Conservation (phyloP, 495 filamentous ascomycete species). For the Amorphotheca resinae region DNA sequence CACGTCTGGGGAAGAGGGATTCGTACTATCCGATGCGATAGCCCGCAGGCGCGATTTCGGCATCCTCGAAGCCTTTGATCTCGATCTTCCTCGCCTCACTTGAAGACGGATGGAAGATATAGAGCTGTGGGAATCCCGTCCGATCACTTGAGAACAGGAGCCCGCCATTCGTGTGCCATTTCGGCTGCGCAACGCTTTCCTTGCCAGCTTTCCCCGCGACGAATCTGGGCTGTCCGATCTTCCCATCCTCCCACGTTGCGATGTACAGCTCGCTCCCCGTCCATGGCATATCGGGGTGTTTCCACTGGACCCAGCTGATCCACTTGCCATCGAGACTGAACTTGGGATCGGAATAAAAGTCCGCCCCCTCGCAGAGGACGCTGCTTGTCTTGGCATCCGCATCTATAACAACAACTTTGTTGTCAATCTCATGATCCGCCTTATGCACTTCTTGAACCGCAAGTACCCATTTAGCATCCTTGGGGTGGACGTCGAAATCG, state of each 20-base stretch:
- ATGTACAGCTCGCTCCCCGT: conserved; percentile 29
- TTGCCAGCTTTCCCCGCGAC: conserved; percentile 9
- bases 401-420: conserved; percentile 28
- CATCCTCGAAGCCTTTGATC: conserved; percentile 7
- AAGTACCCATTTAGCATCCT: conserved; percentile 24
- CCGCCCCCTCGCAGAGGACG: conserved; percentile 25
- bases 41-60: conserved; percentile 7
- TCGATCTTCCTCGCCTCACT: background rate
- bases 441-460: conserved; percentile 36
- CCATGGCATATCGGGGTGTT: conserved; percentile 39
- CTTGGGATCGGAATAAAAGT: conserved; percentile 37
- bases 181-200: conserved; percentile 10
- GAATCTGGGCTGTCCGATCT: background rate
- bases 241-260: conserved; percentile 21
- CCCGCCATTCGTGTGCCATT: conserved; percentile 7
- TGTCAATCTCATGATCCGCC: conserved; percentile 22
- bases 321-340: conserved; percentile 31
- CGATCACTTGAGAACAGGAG: conserved; percentile 10
- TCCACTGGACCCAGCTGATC: conserved; percentile 38
- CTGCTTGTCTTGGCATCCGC: conserved; percentile 14
- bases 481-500: conserved; percentile 29
- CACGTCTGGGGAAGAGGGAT: background rate
- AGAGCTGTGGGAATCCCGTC: conserved; percentile 12
- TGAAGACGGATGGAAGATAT: background rate
- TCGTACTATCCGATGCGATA: conserved; percentile 9